Evolutionary conservation across 1,139 yeast species (phyloP).

Genomic region (Waltiozyma sp.): DNA sequence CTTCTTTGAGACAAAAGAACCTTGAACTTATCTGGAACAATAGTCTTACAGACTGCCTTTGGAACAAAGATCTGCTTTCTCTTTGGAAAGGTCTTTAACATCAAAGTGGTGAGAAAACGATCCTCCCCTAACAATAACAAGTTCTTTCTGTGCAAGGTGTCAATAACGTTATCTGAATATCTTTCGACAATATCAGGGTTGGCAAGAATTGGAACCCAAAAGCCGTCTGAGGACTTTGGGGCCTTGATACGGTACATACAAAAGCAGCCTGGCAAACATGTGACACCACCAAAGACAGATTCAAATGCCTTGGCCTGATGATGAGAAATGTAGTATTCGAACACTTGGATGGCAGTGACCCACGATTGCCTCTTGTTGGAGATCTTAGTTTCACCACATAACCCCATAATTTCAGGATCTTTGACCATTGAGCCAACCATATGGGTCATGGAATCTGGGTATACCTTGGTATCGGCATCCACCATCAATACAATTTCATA

Average conservation of each 20-base stretch:
- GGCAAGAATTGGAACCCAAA: slow-evolving; percentile 93
- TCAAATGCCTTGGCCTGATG: slow-evolving; percentile 96
- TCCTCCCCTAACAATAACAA: slow-evolving; percentile 87
- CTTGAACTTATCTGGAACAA: slow-evolving; percentile 74
- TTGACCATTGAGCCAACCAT: slow-evolving; percentile 90
- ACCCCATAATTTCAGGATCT: slow-evolving; percentile 86
- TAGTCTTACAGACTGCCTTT: slow-evolving; percentile 90
- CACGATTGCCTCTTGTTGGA: slow-evolving; percentile 77
- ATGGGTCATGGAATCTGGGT: slow-evolving; percentile 83
- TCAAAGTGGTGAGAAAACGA: slow-evolving; percentile 75
- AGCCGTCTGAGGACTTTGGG: slow-evolving; percentile 84
- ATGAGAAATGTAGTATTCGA: slow-evolving; percentile 91
- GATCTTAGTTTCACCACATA: slow-evolving; percentile 96
- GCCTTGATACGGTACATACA: slow-evolving; percentile 91
- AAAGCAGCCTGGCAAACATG: slow-evolving; percentile 97
- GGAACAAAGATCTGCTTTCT: slow-evolving; percentile 90
- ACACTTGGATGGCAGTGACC: slow-evolving; percentile 94
- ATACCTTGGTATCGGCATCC: slow-evolving; percentile 92
- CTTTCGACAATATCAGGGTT: slow-evolving; percentile 96
- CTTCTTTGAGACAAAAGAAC: slow-evolving; percentile 90
- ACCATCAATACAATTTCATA: slow-evolving; percentile 89
- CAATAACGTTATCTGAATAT: slow-evolving; percentile 80
- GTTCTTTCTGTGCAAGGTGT: slow-evolving; percentile 84
- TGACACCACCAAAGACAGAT: slow-evolving; percentile 91
- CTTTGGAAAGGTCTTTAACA: slow-evolving; percentile 88